A percentile compares a stretch with the other conserved stretches of the same genome.
Evolutionary conservation across 78 protist species (phyloP).

Genomic region (Chrysochromulina parva): DNA sequence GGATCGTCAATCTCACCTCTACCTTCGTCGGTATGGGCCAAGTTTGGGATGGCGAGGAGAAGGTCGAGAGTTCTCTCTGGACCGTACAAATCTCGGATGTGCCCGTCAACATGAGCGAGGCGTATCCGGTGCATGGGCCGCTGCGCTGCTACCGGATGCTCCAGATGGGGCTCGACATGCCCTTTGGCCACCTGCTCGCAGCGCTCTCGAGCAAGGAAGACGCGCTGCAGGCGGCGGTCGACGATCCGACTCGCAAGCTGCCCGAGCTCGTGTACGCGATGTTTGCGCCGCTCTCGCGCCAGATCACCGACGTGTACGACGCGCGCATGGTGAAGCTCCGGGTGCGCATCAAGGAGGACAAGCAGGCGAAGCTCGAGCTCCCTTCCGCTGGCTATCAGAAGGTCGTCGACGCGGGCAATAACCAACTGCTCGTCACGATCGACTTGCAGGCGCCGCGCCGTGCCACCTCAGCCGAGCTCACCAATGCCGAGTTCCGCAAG

Average conservation of each 20-base stretch:
- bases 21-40: background rate
- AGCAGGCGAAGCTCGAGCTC: background rate
- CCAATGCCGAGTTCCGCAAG: background rate
- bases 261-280: constrained; percentile 30
- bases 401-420: no score
- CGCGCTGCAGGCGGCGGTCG: background rate
- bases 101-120: constrained; percentile 28
- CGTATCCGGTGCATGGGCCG: background rate
- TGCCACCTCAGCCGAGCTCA: background rate
- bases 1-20: background rate
- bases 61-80: background rate
- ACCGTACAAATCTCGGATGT: background rate
- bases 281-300: background rate
- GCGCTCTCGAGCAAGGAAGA: background rate
- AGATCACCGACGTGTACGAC: background rate
- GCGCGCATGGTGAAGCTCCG: background rate
- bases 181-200: constrained; percentile 14
- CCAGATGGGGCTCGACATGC: background rate
- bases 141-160: constrained; percentile 17
- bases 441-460: background rate
- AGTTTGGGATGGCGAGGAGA: background rate
- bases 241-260: background rate
- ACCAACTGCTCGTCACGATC: background rate
- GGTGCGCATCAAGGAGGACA: background rate
- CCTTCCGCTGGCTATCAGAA: no score